These are phyloP conservation scores for Tetrapisispora taiwanensis DNA, from an alignment of 805 yeast species.

Conservation along the genomic window DNA sequence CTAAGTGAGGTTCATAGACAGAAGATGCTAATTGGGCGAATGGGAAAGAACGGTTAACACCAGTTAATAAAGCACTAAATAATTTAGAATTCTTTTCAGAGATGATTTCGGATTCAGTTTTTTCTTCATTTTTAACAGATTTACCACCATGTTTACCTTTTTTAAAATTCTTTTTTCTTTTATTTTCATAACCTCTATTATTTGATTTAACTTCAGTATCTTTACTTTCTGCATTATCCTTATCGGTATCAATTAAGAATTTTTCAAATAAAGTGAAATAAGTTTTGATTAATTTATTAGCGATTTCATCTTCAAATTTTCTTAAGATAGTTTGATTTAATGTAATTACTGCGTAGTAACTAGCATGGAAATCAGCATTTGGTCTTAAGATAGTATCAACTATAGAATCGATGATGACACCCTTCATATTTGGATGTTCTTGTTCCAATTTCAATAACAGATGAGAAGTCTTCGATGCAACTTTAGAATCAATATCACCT, in stretches of 20 bases:
- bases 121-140: constrained; percentile 47
- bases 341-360: constrained; percentile 80
- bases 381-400: constrained; percentile 70
- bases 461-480: constrained; percentile 79
- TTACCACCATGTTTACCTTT: constrained; percentile 84
- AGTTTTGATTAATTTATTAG: constrained; percentile 72
- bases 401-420: constrained; percentile 65
- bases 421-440: constrained; percentile 93
- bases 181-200: constrained; percentile 38
- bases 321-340: constrained; percentile 88
- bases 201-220: constrained; percentile 31
- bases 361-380: constrained; percentile 72
- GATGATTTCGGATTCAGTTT: constrained; percentile 50
- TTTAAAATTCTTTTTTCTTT: constrained; percentile 67
- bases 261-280: constrained; percentile 84
- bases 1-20: constrained; percentile 63
- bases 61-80: constrained; percentile 85
- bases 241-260: constrained; percentile 59
- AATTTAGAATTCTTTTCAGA: constrained; percentile 79
- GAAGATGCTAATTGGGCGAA: constrained; percentile 68
- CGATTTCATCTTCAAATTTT: constrained; percentile 64
- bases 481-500: constrained; percentile 88
- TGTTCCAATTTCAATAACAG: constrained; percentile 72
- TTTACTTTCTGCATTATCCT: constrained; percentile 28
- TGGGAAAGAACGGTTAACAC: constrained; percentile 93